phyloP scores from a whole-genome alignment of 306 rosid species.

The Cyamopsis tetragonoloba region DNA sequence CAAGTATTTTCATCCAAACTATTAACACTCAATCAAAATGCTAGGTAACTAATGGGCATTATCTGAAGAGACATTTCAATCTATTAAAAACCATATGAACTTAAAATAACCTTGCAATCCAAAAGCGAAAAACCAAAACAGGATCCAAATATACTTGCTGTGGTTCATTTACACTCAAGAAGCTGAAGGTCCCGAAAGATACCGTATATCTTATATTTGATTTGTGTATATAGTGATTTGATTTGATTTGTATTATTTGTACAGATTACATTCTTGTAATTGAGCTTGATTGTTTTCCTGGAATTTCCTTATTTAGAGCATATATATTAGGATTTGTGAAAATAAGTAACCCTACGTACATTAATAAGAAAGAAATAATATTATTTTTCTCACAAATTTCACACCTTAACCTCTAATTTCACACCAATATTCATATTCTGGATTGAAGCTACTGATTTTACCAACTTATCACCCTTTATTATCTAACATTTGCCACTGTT shows the following conservation, averaged over 20 bases:
- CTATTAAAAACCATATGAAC: neutral
- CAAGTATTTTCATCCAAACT: constrained; percentile 2
- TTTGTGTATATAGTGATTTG: no score
- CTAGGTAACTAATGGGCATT: neutral
- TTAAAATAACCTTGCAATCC: neutral
- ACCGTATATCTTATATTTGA: no score
- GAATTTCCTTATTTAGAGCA: no score
- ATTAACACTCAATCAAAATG: neutral
- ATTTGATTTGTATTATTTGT: no score
- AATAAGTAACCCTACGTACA: no score
- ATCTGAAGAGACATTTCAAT: neutral
- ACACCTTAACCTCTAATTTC: neutral
- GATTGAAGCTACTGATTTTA: neutral
- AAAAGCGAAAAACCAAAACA: neutral
- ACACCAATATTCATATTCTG: neutral
- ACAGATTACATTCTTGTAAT: no score
- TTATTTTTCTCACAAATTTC: no score
- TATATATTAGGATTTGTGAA: no score
- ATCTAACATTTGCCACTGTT: neutral
- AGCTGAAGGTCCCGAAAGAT: neutral
- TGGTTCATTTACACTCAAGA: neutral
- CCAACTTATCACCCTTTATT: neutral
- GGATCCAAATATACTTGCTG: neutral
- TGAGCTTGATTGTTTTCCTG: no score
- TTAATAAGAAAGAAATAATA: no score